Evolutionary conservation across 805 yeast genomes (phyloP).

Genomic region (Spathaspora girioi): DNA sequence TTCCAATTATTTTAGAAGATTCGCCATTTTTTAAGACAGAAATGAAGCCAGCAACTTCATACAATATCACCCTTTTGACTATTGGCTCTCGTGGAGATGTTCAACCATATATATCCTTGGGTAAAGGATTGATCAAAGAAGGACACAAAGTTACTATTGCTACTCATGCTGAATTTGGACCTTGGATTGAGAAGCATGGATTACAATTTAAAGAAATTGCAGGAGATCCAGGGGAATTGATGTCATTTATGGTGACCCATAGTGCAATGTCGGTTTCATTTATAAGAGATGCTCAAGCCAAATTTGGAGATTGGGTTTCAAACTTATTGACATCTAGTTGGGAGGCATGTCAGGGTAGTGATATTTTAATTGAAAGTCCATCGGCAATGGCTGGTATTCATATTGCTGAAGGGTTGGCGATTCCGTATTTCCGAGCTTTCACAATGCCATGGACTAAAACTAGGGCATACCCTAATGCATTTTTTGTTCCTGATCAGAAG

Average conservation of each 20-base stretch:
- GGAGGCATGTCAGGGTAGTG: conserved; percentile 82
- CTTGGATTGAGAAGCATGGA: conserved; percentile 68
- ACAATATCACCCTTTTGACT: conserved; percentile 67
- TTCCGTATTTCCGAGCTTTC: conserved; percentile 91
- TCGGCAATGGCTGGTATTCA: conserved; percentile 95
- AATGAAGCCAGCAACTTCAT: conserved; percentile 50
- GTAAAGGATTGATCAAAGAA: conserved; percentile 69
- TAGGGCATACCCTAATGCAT: conserved; percentile 94
- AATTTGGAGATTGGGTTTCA: conserved; percentile 79
- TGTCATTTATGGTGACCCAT: conserved; percentile 89
- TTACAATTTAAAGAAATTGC: conserved; percentile 73
- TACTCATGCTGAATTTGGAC: conserved; percentile 77
- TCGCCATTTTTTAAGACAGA: conserved; percentile 52
- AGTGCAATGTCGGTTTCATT: conserved; percentile 83
- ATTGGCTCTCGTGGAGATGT: conserved; percentile 97
- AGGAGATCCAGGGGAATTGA: conserved; percentile 88
- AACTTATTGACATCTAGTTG: conserved; percentile 72
- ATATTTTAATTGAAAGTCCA: conserved; percentile 90
- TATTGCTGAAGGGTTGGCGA: conserved; percentile 85
- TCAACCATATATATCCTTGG: conserved; percentile 92
- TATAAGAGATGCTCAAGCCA: conserved; percentile 74
- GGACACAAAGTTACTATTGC: conserved; percentile 86
- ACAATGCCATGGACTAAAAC: conserved; percentile 99
- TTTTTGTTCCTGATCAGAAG: conserved; percentile 89
- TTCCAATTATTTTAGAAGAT: conserved; percentile 68